These are phyloP conservation scores for Collybia mongolica DNA, from an alignment of 768 basidiomycete genomes.

Conservation along the genomic window DNA sequence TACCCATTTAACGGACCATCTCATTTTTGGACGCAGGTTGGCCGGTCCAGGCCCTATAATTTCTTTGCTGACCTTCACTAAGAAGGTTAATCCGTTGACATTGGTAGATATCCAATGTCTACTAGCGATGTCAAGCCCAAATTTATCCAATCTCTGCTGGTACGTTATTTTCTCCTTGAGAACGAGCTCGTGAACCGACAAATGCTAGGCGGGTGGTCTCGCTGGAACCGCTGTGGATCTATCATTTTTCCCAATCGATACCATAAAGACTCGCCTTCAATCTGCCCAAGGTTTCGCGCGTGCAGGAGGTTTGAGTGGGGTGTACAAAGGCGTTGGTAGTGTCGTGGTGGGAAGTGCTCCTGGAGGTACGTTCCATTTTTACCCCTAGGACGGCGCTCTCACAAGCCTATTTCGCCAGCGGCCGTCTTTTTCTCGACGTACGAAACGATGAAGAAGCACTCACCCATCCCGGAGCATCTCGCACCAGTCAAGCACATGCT, in stretches of 20 bases:
- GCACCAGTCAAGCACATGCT: constrained; percentile 59
- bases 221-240: constrained; percentile 94
- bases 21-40: no score
- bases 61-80: no score
- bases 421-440: constrained; percentile 95
- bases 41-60: no score
- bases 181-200: constrained; percentile 1
- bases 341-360: constrained; percentile 95
- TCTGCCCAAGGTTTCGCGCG: constrained; percentile 80
- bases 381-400: neutral
- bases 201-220: constrained; percentile 50
- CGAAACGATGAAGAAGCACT: constrained; percentile 77
- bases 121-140: constrained; percentile 20
- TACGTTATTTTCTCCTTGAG: constrained; percentile 8
- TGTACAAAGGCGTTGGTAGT: constrained; percentile 94
- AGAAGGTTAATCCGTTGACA: no score
- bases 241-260: constrained; percentile 96
- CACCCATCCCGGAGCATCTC: constrained; percentile 62
- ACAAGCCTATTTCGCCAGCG: constrained; percentile 47
- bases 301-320: constrained; percentile 85
- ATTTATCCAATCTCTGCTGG: constrained; percentile 29
- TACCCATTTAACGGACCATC: no score
- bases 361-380: constrained; percentile 58
- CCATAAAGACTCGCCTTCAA: constrained; percentile 93
- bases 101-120: no score